Base-by-base conservation (phyloP, 2,329 filamentous ascomycete genomes). In the Botrytis fabae region DNA sequence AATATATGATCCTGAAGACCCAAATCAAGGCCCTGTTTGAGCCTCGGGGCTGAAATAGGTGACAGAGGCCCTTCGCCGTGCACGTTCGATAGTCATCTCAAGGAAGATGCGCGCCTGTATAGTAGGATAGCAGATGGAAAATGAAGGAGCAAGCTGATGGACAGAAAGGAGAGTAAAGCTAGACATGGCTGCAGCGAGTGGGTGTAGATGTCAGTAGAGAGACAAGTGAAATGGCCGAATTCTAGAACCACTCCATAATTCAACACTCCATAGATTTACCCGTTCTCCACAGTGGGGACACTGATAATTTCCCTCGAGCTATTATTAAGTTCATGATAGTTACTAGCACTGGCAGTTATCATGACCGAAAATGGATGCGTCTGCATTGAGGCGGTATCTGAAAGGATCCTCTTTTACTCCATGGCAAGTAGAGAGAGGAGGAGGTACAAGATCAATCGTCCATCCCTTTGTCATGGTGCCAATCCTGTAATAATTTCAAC, bases 1-100 rank as follows among this genome's bases (percentile, higher is more conserved):
- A 48, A 54, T 59, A 66, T 38, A 42, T 25, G 46, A 71, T 71
- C 70, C 70, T 38, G n/a, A 16, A 71, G 61, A 20, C 61, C 70
- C 16, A 38, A n/a, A 66, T 20, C 61, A 38, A 20, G 46, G 61
- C 70, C 69, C 40, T 16, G 10, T 25, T 22, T 4, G n/a, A 71
- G 35, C 48, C 35, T 69, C 28, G 32, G 16, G 35, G 46, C 61
- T 66, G 61, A 66, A n/a, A 18, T 42, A 10, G 9, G 46, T 66
- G 16, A 22, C 70, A 44, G 65, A 57, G n/a, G 38, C 38, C 65
- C 40, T 68, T 57, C 65, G 35, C 48, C 46, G 35, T 44, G 38
- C 25, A 22, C 18, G 9, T 6, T 32, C n/a, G 65, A 69, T 25
- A 25, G 48, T 10, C 28, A 14, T 54, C 48, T 25, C 28, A 22